Evolutionary conservation across 177 flowering plant genomes (phyloP).

Genomic region (Tripterygium wilfordii): DNA sequence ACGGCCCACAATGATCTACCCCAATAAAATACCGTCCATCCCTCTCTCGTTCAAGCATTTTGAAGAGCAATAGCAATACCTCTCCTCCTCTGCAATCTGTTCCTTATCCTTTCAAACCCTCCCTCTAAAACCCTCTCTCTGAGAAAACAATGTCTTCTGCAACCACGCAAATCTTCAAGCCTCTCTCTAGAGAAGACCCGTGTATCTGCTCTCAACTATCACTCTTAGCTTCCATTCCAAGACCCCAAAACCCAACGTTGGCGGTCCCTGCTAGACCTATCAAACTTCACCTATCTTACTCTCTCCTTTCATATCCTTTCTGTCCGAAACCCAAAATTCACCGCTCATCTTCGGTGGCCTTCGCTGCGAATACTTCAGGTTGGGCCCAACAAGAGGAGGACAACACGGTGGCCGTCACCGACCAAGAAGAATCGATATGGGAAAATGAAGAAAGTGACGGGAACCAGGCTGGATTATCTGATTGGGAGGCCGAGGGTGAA

Average conservation of each 20-base stretch:
- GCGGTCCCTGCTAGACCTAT: conserved; percentile 27
- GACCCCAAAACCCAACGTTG: conserved; percentile 4
- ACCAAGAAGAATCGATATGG: conserved; percentile 13
- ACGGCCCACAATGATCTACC: no score
- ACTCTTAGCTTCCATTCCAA: conserved; percentile 14
- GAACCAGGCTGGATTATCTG: conserved; percentile 11
- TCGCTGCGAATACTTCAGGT: conserved; percentile 35
- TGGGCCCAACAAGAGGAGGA: conserved; percentile 51
- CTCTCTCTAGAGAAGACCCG: conserved; percentile 20
- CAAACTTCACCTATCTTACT: conserved; percentile 24
- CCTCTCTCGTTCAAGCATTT: not conserved
- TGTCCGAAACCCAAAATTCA: conserved; percentile 20
- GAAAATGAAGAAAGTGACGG: conserved; percentile 16
- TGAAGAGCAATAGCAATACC: no score
- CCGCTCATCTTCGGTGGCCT: conserved; percentile 15
- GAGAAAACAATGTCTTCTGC: conserved; percentile 21
- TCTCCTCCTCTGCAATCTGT: not conserved
- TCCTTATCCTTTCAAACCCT: conserved; percentile 12
- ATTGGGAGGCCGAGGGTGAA: conserved; percentile 23
- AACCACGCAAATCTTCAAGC: conserved; percentile 19
- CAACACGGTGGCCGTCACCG: conserved; percentile 14
- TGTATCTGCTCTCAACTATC: conserved; percentile 13
- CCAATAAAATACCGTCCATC: no score
- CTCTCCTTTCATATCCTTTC: conserved; percentile 12
- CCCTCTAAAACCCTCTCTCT: conserved; percentile 13